A percentile compares a stretch with the other conserved stretches of the same genome.
Evolutionary conservation across 345 rosid species (phyloP).

Genomic region (Eucalyptus coolabah): DNA sequence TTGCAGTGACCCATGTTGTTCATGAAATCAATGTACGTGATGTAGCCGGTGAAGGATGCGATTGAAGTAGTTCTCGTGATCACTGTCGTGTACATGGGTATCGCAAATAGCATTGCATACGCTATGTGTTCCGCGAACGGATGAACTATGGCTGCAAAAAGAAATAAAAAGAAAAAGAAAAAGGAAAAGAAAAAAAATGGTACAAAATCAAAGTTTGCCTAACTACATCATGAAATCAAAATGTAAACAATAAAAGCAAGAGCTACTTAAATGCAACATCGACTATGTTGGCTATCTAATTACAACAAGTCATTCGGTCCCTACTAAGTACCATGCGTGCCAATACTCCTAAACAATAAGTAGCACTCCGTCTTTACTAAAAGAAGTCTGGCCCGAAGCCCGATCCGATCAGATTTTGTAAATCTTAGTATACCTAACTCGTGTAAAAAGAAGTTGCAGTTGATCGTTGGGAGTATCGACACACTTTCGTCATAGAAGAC

Average conservation of each 20-base stretch:
- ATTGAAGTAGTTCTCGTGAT: conserved; percentile 4
- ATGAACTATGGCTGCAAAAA: conserved; percentile 33
- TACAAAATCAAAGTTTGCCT: background rate
- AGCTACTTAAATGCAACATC: background rate
- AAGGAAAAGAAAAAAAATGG: background rate
- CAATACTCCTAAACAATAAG: background rate
- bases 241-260: background rate
- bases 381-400: background rate
- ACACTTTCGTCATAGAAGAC: background rate
- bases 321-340: no score
- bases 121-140: conserved; percentile 37
- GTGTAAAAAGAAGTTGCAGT: background rate
- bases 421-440: background rate
- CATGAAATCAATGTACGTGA: conserved; percentile 21
- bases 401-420: background rate
- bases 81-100: conserved; percentile 3
- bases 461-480: background rate
- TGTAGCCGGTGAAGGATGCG: background rate
- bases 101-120: conserved; percentile 19
- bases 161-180: background rate
- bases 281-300: background rate
- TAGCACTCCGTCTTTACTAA: background rate
- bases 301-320: background rate
- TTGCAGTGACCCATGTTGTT: conserved; percentile 56
- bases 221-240: background rate